Percentiles rank a stretch among this genome's conserved stretches.
Evolutionary conservation across 805 yeast genomes (phyloP).

Genomic region (Candida lessepsii): DNA sequence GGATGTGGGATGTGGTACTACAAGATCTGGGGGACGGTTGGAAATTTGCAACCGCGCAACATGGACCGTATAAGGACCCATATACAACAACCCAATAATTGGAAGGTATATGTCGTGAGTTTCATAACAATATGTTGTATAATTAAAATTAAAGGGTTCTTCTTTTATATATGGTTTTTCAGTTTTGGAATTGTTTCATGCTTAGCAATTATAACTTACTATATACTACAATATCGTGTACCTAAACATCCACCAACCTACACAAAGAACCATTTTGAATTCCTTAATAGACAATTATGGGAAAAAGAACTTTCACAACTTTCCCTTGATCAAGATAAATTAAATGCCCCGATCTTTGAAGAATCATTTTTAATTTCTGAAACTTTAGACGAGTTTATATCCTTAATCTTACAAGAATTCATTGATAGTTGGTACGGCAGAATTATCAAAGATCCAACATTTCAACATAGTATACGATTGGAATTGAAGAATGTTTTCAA

Average conservation of each 20-base stretch:
- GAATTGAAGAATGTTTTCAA: conserved; percentile 44
- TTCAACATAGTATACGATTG: conserved; percentile 40
- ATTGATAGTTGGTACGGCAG: conserved; percentile 54
- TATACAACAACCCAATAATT: not conserved
- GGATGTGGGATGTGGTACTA: no score
- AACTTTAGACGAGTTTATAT: conserved; percentile 49
- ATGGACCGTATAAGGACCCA: not conserved
- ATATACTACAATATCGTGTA: conserved; percentile 6
- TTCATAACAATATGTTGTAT: not conserved
- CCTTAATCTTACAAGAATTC: conserved; percentile 50
- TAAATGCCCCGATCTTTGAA: conserved; percentile 33
- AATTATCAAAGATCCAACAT: conserved; percentile 34
- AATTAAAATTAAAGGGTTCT: not conserved
- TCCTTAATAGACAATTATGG: conserved; percentile 12
- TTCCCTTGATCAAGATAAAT: conserved; percentile 18
- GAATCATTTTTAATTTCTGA: conserved; percentile 55
- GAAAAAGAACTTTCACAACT: not conserved
- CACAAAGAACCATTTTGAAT: conserved; percentile 7
- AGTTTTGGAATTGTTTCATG: conserved; percentile 2
- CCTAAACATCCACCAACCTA: not conserved
- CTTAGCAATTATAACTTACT: not conserved
- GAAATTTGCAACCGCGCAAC: no score
- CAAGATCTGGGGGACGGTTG: no score
- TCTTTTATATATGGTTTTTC: conserved; percentile 3
- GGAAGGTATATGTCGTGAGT: not conserved